Evolutionary conservation across 176 grass and related monocot species (phyloP).

Genomic region (Triticum timopheevii): DNA sequence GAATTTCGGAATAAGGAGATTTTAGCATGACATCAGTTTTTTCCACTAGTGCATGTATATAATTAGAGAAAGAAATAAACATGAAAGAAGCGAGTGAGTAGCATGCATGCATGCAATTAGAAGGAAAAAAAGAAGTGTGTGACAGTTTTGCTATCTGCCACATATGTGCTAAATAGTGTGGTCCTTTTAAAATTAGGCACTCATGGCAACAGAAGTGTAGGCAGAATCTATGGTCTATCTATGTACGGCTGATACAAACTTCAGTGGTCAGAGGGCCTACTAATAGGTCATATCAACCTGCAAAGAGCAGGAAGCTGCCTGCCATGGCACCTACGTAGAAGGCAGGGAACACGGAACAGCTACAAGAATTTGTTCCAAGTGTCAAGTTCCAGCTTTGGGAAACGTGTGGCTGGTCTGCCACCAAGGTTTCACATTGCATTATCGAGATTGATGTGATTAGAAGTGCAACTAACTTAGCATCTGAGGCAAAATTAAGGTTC

Average conservation of each 20-base stretch:
- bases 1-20: too few species aligned
- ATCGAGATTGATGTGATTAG: background rate
- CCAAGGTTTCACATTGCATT: background rate
- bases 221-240: background rate
- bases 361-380: background rate
- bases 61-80: too few species aligned
- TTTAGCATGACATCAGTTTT: too few species aligned
- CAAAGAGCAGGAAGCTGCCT: background rate
- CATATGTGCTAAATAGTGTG: too few species aligned
- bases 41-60: too few species aligned
- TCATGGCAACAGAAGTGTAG: background rate
- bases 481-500: too few species aligned
- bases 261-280: background rate
- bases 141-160: too few species aligned
- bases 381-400: background rate
- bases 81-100: too few species aligned
- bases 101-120: too few species aligned
- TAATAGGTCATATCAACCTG: background rate
- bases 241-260: background rate
- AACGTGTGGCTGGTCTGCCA: background rate
- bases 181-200: background rate
- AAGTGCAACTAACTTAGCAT: background rate
- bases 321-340: background rate
- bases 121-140: too few species aligned
- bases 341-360: too few species aligned